Evolutionary conservation across 331 rosid genomes (phyloP).

Genomic region (Malus hybrid): DNA sequence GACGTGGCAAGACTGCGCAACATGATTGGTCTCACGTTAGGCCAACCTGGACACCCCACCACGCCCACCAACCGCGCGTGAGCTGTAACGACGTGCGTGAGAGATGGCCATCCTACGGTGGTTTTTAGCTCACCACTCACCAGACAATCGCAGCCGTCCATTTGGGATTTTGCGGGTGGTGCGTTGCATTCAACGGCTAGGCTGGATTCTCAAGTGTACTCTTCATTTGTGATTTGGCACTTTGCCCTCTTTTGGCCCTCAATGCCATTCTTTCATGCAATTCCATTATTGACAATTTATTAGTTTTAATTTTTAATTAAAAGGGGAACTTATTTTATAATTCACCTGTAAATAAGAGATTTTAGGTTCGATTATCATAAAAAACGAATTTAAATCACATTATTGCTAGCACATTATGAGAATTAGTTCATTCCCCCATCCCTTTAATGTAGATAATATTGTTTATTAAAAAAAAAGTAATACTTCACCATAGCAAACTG

Average conservation of each 20-base stretch:
- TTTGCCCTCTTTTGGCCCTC: background rate
- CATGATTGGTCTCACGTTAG: constrained; percentile 59
- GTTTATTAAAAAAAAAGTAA: too few relatives aligned
- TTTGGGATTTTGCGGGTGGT: constrained; percentile 41
- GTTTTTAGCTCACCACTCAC: too few relatives aligned
- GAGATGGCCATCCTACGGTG: background rate
- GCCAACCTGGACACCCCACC: constrained; percentile 42
- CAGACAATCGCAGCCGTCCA: constrained; percentile 24
- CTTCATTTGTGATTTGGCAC: constrained; percentile 11
- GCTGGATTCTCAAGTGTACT: constrained; percentile 24
- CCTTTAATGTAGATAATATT: too few relatives aligned
- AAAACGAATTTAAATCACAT: too few relatives aligned
- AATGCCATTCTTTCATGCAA: background rate
- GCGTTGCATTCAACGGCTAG: constrained; percentile 42
- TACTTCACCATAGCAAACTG: too few relatives aligned
- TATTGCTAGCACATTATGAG: accelerated
- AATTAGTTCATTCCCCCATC: too few relatives aligned
- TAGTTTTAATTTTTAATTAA: background rate
- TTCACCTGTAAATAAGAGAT: too few relatives aligned
- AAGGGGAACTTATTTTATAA: background rate
- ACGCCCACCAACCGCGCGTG: constrained; percentile 50
- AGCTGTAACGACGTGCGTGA: constrained; percentile 68
- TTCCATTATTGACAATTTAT: background rate
- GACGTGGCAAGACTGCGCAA: constrained; percentile 51
- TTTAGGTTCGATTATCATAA: too few relatives aligned